phyloP scores from a whole-genome alignment of 2,329 filamentous ascomycete genomes.

The Stagonosporopsis chrysanthemi region DNA sequence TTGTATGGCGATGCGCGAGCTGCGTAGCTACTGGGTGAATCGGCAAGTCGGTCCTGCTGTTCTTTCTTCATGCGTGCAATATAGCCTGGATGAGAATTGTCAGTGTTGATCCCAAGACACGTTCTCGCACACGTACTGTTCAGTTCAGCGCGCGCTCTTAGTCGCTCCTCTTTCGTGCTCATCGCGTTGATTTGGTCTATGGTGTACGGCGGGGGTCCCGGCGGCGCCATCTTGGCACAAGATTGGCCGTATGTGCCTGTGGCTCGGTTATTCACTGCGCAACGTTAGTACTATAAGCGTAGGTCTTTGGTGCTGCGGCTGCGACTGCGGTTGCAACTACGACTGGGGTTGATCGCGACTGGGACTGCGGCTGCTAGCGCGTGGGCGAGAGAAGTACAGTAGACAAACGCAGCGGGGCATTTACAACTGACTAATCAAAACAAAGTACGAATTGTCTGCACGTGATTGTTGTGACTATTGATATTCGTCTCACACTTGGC shows the following conservation, averaged over 20 bases:
- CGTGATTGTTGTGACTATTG: background rate
- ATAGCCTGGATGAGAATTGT: constrained; percentile 27
- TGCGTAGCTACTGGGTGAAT: constrained; percentile 14
- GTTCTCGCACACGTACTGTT: constrained; percentile 34
- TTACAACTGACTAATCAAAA: background rate
- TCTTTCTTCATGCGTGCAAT: constrained; percentile 33
- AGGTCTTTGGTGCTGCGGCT: constrained; percentile 10
- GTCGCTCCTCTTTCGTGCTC: constrained; percentile 27
- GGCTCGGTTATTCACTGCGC: constrained; percentile 12
- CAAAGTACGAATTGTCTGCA: background rate
- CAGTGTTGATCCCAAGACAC: constrained; percentile 5
- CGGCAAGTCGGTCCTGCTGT: constrained; percentile 22
- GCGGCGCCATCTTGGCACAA: constrained; percentile 29
- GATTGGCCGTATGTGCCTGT: constrained; percentile 9
- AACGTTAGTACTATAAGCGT: constrained; percentile 21
- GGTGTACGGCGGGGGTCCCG: constrained; percentile 38
- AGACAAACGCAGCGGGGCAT: background rate
- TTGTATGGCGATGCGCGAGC: constrained; percentile 5
- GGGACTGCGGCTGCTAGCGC: background rate
- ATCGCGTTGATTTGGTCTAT: constrained; percentile 35
- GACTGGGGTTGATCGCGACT: no score
- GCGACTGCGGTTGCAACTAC: background rate
- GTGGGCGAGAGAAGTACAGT: background rate
- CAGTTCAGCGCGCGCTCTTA: constrained; percentile 36
- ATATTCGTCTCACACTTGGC: no score